Evolutionary conservation across 495 filamentous ascomycete species (phyloP).

Genomic region (Pseudoneurospora amorphoporcata): DNA sequence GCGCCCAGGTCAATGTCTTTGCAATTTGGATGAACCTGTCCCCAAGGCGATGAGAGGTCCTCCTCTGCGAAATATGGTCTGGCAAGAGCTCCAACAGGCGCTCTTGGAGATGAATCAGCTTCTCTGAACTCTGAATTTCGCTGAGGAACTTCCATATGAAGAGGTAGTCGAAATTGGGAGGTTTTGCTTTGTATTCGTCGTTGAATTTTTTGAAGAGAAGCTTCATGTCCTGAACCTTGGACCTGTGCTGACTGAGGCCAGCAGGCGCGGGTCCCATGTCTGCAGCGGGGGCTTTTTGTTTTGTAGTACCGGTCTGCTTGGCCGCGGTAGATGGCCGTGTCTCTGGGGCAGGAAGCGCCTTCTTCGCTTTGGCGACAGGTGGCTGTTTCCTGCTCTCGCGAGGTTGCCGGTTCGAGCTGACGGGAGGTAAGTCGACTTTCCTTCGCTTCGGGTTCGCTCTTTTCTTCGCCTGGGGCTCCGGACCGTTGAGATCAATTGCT

Average conservation of each 20-base stretch:
- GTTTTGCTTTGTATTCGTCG: conserved; percentile 8
- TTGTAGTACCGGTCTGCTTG: neutral
- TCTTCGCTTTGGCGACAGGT: neutral
- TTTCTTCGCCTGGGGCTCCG: neutral
- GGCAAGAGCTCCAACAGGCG: conserved; percentile 8
- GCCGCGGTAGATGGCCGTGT: neutral
- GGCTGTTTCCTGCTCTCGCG: neutral
- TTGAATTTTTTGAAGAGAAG: conserved; percentile 10
- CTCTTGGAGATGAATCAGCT: conserved; percentile 16
- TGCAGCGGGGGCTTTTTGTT: neutral
- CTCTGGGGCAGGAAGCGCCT: neutral
- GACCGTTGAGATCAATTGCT: neutral
- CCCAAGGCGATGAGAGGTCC: neutral
- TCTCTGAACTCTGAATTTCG: conserved; percentile 7
- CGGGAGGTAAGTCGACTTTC: neutral
- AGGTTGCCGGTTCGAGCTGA: neutral
- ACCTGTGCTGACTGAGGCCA: neutral
- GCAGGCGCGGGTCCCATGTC: neutral
- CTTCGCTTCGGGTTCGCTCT: neutral
- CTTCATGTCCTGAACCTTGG: conserved; percentile 4
- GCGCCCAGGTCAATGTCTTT: conserved; percentile 12
- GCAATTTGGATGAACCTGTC: conserved; percentile 6
- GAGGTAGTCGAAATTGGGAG: conserved; percentile 10
- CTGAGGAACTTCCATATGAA: conserved; percentile 20
- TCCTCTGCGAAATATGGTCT: conserved; percentile 1